phyloP scores from a whole-genome alignment of 805 yeast genomes.

The Candida broadrunensis region DNA sequence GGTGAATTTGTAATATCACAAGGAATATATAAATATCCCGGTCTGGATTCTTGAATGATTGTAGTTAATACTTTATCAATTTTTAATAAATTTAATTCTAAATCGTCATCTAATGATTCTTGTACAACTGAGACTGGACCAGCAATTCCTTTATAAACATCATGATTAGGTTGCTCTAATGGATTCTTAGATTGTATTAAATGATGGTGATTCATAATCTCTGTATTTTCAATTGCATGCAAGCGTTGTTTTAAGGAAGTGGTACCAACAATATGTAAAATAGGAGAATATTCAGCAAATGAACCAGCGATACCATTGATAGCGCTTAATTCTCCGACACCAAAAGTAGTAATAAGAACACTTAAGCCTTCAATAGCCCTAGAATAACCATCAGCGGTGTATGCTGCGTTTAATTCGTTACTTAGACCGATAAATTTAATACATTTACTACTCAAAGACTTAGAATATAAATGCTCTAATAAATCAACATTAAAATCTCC shows the following conservation, averaged over 20 bases:
- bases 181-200: slow-evolving; percentile 52
- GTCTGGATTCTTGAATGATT: slow-evolving; percentile 59
- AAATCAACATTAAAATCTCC: slow-evolving; percentile 72
- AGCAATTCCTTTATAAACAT: slow-evolving; percentile 63
- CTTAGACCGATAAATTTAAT: slow-evolving; percentile 78
- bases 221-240: slow-evolving; percentile 14
- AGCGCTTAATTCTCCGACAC: slow-evolving; percentile 88
- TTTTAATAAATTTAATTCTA: slow-evolving; percentile 45
- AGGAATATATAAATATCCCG: slow-evolving; percentile 83
- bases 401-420: slow-evolving; percentile 87
- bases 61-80: slow-evolving; percentile 65
- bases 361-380: slow-evolving; percentile 57
- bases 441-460: slow-evolving; percentile 32
- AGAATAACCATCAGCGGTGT: slow-evolving; percentile 88
- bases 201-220: slow-evolving; percentile 48
- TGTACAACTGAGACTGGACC: slow-evolving; percentile 49
- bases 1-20: slow-evolving; percentile 54
- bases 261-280: slow-evolving; percentile 83
- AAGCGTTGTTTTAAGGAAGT: slow-evolving; percentile 19
- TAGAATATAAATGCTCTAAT: slow-evolving; percentile 63
- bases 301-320: slow-evolving; percentile 82
- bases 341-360: slow-evolving; percentile 69
- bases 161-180: slow-evolving; percentile 58
- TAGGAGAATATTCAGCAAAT: slow-evolving; percentile 75
- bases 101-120: slow-evolving; percentile 33